Conservation (phyloP, 164 flowering plant genomes). For the Annona cherimola region DNA sequence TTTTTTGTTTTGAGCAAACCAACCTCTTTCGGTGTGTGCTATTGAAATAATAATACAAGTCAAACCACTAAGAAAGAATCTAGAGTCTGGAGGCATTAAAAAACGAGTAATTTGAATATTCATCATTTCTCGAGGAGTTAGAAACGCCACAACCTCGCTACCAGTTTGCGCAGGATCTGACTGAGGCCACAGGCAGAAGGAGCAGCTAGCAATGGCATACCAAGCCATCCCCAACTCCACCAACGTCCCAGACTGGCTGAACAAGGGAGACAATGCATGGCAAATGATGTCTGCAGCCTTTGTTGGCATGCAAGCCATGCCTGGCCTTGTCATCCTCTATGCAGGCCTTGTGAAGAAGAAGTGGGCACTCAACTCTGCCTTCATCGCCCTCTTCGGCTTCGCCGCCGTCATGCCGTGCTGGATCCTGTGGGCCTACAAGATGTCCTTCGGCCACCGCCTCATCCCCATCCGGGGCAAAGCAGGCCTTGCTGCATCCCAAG, state of each 20-base stretch:
- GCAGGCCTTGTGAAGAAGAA: conserved; percentile 30
- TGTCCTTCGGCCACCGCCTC: conserved; percentile 23
- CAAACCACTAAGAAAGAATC: no score
- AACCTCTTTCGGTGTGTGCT: no score
- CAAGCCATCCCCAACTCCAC: conserved; percentile 1
- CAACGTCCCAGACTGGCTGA: conserved; percentile 23
- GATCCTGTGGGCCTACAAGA: conserved; percentile 21
- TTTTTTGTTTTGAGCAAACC: no score
- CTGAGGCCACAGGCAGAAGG: no score
- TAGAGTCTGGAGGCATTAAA: no score
- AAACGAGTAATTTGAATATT: no score
- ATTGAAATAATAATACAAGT: no score
- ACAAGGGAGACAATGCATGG: conserved; percentile 34
- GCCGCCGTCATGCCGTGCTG: conserved; percentile 26
- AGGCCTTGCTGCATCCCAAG: conserved; percentile 16
- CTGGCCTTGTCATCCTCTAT: conserved; percentile 28
- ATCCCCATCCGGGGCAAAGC: conserved; percentile 26
- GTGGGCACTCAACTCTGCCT: conserved; percentile 31
- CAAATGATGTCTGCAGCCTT: conserved; percentile 26
- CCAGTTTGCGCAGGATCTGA: no score
- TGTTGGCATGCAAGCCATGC: conserved; percentile 28
- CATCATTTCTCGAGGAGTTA: no score
- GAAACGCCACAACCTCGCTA: no score
- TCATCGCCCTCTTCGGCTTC: conserved; percentile 30
- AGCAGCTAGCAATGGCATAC: conserved; percentile 1